Evolutionary conservation across 2,329 filamentous ascomycete species (phyloP).

Genomic region (Aspergillus fumigatus): DNA sequence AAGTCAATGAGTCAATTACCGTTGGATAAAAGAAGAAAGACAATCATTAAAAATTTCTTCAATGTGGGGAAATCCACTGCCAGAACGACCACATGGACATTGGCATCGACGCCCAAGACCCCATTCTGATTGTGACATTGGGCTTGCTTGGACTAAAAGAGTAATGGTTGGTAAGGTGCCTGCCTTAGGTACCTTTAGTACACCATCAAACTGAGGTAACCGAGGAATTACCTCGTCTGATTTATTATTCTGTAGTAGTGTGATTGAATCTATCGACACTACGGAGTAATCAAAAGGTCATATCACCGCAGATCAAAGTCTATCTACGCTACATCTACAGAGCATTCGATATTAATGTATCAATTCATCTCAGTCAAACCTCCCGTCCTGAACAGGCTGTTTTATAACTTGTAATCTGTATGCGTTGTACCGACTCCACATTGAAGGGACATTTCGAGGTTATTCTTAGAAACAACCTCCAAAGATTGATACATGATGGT

Average conservation of each 20-base stretch:
- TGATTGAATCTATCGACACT: background rate
- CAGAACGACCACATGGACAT: background rate
- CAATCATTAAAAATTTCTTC: background rate
- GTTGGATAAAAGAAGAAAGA: background rate
- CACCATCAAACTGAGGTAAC: background rate
- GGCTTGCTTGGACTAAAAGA: background rate
- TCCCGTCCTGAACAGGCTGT: background rate
- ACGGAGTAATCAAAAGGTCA: too few relatives aligned
- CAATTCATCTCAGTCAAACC: too few relatives aligned
- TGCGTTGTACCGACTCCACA: background rate
- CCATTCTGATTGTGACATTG: background rate
- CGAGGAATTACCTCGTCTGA: background rate
- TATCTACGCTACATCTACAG: background rate
- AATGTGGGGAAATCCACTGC: background rate
- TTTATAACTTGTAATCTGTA: background rate
- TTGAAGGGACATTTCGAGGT: background rate
- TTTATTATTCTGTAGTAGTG: background rate
- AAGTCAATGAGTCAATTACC: background rate
- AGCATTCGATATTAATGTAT: background rate
- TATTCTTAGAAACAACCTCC: background rate
- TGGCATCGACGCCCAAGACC: background rate
- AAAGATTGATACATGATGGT: background rate
- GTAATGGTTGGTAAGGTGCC: background rate
- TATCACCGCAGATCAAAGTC: background rate
- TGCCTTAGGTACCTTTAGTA: background rate